Evolutionary conservation across 169 alveolate genomes (phyloP).

Genomic region (Babesia ovata): DNA sequence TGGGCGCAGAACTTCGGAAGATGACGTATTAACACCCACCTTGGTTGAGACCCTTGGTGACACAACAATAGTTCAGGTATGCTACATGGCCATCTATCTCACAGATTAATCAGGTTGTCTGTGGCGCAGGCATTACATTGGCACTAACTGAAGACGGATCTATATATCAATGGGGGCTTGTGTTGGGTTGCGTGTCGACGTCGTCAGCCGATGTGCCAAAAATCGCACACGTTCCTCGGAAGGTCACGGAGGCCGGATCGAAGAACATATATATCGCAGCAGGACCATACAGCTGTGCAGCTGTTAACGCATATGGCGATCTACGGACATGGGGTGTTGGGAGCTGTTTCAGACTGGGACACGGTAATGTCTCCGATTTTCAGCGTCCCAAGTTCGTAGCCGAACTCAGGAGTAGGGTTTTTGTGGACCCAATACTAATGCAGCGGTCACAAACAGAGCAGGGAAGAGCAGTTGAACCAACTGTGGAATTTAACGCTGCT

Average conservation of each 20-base stretch:
- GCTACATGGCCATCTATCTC: not conserved
- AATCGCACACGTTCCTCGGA: slow-evolving; percentile 31
- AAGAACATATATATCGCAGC: slow-evolving; percentile 68
- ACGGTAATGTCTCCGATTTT: slow-evolving; percentile 61
- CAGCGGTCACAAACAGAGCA: not conserved
- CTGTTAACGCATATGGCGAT: slow-evolving; percentile 69
- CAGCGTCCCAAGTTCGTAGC: slow-evolving; percentile 55
- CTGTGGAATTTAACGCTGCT: not conserved
- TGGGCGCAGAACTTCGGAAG: slow-evolving; percentile 71
- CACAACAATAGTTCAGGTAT: slow-evolving; percentile 54
- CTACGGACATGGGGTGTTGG: slow-evolving; percentile 75
- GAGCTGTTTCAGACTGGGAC: slow-evolving; percentile 70
- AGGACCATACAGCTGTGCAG: slow-evolving; percentile 78
- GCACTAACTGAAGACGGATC: slow-evolving; percentile 74
- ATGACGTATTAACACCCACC: slow-evolving; percentile 55
- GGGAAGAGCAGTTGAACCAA: not conserved
- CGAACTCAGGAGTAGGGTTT: slow-evolving; percentile 35
- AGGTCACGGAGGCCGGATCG: slow-evolving; percentile 34
- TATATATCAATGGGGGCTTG: slow-evolving; percentile 79
- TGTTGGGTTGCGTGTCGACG: slow-evolving; percentile 26
- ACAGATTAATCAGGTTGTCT: slow-evolving; percentile 45
- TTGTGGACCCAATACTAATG: slow-evolving; percentile 16
- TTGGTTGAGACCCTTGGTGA: slow-evolving; percentile 45
- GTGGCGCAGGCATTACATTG: slow-evolving; percentile 75
- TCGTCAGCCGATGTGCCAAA: slow-evolving; percentile 22